Base-by-base conservation (phyloP, 345 rosid species). In the Linum lewisii region DNA sequence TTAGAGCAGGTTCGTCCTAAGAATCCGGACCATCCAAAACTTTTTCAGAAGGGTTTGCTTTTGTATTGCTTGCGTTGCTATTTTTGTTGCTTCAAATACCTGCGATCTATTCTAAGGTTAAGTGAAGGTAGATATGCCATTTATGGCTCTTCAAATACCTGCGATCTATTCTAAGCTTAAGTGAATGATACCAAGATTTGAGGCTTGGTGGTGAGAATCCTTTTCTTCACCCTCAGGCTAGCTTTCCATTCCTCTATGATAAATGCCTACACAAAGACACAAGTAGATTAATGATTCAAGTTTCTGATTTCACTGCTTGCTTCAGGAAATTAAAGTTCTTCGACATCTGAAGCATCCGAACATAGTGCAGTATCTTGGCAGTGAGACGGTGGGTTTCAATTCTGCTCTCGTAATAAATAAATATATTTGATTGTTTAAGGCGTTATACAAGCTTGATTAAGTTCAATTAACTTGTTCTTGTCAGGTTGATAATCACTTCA, bases 321-420 rank as follows among this genome's bases (percentile, higher is more conserved):
- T 76, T 57, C 79, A 85, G 93, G 93, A 85, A 72, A 83, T 85
- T 62, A 75, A 63, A 68, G 64, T 83, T 68, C 80, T 85, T 32
- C 55, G 29, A 8, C 71, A 73, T 18, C 67, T 81, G 60, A 60
- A 72, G 72, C 88, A 83, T 68, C 86, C 58, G n/a, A 85, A 85
- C 73, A 83, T 85, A 15, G 93, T 85, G 70, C 86, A 78, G 61
- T 85, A 85, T 62, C 81, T 83, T 65, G 86, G 93, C 58, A 74
- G 86, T 74, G 88, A 83, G 72, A 74, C 72, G 19, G 93, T 85
- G 64, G 57, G 83, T 57, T 26, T 24, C 60, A 50, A n/a, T 54
- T 51, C 21, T 10, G 19, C 24, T 59, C 26, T 42, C 29, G 14
- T 53, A 3, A 22, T 18, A 4, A 7, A 18, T 59, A 14, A 13